Evolutionary conservation across 2,329 filamentous ascomycete genomes (phyloP), one percentile per base, ranked within the genome.

Genomic region (Myrmaecium sp.): DNA sequence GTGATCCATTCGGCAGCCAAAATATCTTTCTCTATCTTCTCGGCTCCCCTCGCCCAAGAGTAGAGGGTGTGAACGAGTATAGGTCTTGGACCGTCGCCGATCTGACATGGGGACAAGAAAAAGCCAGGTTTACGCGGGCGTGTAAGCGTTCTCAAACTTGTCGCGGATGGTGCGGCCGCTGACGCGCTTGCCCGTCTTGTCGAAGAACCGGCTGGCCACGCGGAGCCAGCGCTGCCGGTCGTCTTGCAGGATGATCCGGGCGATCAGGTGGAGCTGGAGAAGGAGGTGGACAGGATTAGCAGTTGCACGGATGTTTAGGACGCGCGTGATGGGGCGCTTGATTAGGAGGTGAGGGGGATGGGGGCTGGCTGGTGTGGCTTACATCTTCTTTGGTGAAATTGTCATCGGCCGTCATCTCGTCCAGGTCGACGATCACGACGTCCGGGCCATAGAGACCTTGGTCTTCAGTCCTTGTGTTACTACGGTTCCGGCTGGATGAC

Each of bases 181-280:
- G 14, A 65, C 36, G 3, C 46, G 42, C 21, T 58, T 46, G 2
- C 61, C 61, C 2, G 60, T 66, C 41, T 53, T 53, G 28, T 63
- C 58, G 28, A 46, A 55, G 46, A 66, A 66, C 14, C 46, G 43
- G 27, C 52, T 55, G 24, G 57, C 55, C 2, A 67, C 44, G 4
- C 55, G 41, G 9, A 56, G 33, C 62, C 62, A 67, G 21, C 54
- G 52, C 34, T 52, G 40, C 17, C 46, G 40, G 28, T 52, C 42
- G 35, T 62, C 61, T 23, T 49, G 44, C 27, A 49, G 44, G 20
- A 62, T 42, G 14, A 65, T 47, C 14, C 49, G 42, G 18, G 54
- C 54, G 11, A 68, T 21, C 14, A 20, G 24, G 12, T 12, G 12
- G 5, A 19, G 33, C 23, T 60, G 41, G 16, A 40, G 32, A 4